Percentiles rank a stretch among this genome's conserved stretches.
Conservation (phyloP, 2,329 filamentous ascomycete species). For the Fusarium dimerum region DNA sequence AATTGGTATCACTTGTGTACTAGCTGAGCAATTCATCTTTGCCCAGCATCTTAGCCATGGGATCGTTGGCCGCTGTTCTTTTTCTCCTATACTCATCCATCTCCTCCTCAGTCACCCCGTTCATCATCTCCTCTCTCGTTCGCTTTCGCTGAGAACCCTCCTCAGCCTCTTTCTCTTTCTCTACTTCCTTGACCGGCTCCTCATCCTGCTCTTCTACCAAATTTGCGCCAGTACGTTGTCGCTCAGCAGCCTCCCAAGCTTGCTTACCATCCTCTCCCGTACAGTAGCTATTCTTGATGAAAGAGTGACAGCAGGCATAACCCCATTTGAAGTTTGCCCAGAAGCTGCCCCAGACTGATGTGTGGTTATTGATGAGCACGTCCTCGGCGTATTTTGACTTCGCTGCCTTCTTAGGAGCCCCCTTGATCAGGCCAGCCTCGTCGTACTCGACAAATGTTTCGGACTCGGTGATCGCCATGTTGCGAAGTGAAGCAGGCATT, state of each 20-base stretch:
- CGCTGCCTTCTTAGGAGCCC: conserved; percentile 71
- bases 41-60: conserved; percentile 81
- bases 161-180: conserved; percentile 36
- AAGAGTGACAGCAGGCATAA: conserved; percentile 92
- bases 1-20: conserved; percentile 1
- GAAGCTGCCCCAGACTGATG: conserved; percentile 93
- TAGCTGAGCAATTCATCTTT: conserved; percentile 58
- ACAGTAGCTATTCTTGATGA: conserved; percentile 95
- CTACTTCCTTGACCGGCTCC: conserved; percentile 26
- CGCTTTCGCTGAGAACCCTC: conserved; percentile 61
- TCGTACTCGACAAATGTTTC: conserved; percentile 95
- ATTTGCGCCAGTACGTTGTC: conserved; percentile 50
- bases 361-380: conserved; percentile 86
- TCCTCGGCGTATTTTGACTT: conserved; percentile 94
- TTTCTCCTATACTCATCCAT: conserved; percentile 84
- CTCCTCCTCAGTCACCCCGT: conserved; percentile 77
- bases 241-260: conserved; percentile 77
- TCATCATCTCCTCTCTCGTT: conserved; percentile 75
- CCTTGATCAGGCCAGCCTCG: conserved; percentile 85
- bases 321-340: conserved; percentile 96
- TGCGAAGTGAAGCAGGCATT: conserved; percentile 62
- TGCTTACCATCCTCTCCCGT: conserved; percentile 85
- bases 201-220: conserved; percentile 38
- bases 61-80: conserved; percentile 73
- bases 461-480: conserved; percentile 72